phyloP scores from a whole-genome alignment of 2,329 filamentous ascomycete species.

The Cryphonectria parasitica region DNA sequence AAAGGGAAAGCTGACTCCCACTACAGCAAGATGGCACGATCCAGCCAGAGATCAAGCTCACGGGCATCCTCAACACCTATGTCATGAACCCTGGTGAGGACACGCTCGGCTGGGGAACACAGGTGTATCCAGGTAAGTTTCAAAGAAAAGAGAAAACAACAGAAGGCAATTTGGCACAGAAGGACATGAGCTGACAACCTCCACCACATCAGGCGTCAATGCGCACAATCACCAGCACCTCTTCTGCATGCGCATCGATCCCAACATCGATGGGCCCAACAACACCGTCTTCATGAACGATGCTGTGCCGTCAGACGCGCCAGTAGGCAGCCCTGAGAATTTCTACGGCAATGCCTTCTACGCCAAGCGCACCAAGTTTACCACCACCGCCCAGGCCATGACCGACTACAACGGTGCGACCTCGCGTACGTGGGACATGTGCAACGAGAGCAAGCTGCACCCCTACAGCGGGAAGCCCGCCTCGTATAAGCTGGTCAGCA shows the following conservation, averaged over 20 bases:
- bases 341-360: constrained; percentile 90
- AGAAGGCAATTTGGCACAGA: not conserved
- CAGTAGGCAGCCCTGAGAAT: constrained; percentile 81
- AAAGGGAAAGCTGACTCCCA: not conserved
- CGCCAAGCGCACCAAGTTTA: constrained; percentile 79
- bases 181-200: not conserved
- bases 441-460: constrained; percentile 82
- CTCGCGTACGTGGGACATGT: constrained; percentile 87
- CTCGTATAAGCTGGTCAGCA: constrained; percentile 86
- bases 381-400: constrained; percentile 67
- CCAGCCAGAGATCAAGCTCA: constrained; percentile 89
- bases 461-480: constrained; percentile 83
- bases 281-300: constrained; percentile 89
- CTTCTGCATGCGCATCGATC: constrained; percentile 86
- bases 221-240: constrained; percentile 96
- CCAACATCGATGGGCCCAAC: constrained; percentile 81
- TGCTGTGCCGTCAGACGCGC: constrained; percentile 69
- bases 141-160: not conserved
- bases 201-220: constrained; percentile 64
- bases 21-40: constrained; percentile 79
- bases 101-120: constrained; percentile 84
- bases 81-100: constrained; percentile 79
- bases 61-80: constrained; percentile 92
- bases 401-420: constrained; percentile 83
- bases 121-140: constrained; percentile 72